Evolutionary conservation across 176 grass and related monocot species (phyloP), one percentile per base, ranked within the genome.

Genomic region (Oryza brachyantha): DNA sequence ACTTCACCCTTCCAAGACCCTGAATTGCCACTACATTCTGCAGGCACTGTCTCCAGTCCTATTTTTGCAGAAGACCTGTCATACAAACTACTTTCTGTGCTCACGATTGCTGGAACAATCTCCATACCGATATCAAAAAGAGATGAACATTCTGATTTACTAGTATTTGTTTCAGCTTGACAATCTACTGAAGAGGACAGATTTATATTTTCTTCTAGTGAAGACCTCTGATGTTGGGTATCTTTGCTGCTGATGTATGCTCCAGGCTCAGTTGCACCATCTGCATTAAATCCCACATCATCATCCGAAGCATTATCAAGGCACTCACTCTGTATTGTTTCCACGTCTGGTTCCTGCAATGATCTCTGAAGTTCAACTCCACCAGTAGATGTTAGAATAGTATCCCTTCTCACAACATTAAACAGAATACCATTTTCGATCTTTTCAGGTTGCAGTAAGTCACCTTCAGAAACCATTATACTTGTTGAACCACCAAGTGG

Each of bases 361-460:
- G 68, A 57, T 46, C 76, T 75, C 46, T 68, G 88, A 63, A 75
- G 85, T 0, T 74, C 79, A 72, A 74, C 79, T 54, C 82, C 79
- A 14, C 77, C 77, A 52, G 54, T 72, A 63, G 84, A 72, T 52
- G 48, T 79, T 65, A 87, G 32, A 29, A 98, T 52, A 69, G 66
- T 64, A 64, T 92, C 90, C 70, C 83, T 98, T 84, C 58, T 92
- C 72, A 98, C 92, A 68, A 98, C 78, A 87, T 98, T 98, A 72
- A 98, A 94, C 81, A 98, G 82, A 85, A 98, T 98, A 64, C 95
- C 95, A 87, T 92, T 92, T 29, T 85, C 70, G 3, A 81, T 90
- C 80, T 86, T 94, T 88, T 94, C 95, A 17, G 95, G 85, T 73
- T 92, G 89, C 83, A 94, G 86, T n/a, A 98, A 76, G 76, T 98